Evolutionary conservation across 1,139 yeast genomes (phyloP).

Genomic region (Suhomyces taliae): DNA sequence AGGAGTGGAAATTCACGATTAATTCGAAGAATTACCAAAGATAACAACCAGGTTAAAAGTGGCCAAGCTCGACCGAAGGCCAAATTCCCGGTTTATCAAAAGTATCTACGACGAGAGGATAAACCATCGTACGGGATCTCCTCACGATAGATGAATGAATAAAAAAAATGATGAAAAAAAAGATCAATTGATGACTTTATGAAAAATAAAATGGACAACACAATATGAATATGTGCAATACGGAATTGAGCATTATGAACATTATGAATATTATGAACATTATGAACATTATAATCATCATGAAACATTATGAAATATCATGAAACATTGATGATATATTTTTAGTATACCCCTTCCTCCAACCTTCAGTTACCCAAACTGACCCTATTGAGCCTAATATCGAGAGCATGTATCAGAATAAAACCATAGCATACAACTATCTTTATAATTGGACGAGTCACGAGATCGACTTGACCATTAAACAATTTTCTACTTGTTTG

Average conservation of each 20-base stretch:
- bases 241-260: too few relatives aligned
- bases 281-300: not conserved
- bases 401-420: not conserved
- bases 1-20: slow-evolving; percentile 6
- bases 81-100: slow-evolving; percentile 1
- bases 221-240: too few relatives aligned
- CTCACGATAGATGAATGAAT: not conserved
- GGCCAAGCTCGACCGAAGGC: slow-evolving; percentile 6
- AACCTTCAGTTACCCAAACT: too few relatives aligned
- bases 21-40: slow-evolving; percentile 8
- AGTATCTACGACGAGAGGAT: slow-evolving; percentile 17
- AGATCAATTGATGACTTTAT: not conserved
- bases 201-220: too few relatives aligned
- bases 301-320: not conserved
- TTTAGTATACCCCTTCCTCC: not conserved
- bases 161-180: not conserved
- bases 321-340: too few relatives aligned
- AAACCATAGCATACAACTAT: not conserved
- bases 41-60: not conserved
- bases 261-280: not conserved
- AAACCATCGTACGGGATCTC: slow-evolving; percentile 14
- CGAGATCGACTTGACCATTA: not conserved
- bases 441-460: not conserved
- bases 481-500: not conserved
- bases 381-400: not conserved